Conservation (phyloP, 768 basidiomycete genomes). For the Termitomyces sp. region DNA sequence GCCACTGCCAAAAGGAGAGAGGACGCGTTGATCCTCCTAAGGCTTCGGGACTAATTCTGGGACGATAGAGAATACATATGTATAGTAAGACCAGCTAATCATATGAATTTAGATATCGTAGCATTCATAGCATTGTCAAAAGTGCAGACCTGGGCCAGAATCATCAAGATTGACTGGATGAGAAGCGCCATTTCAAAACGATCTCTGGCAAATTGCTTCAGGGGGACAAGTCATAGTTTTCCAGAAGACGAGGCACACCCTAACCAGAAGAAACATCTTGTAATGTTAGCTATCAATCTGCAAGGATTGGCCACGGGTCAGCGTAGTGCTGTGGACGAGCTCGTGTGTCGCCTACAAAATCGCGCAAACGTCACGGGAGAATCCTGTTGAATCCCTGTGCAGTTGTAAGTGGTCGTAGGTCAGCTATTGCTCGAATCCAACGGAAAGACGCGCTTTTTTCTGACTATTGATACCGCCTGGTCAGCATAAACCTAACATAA, state of each 20-base stretch:
- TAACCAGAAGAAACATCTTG: conserved; percentile 89
- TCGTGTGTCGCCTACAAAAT: conserved; percentile 52
- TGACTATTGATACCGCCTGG: conserved; percentile 77
- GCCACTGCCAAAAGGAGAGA: conserved; percentile 85
- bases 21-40: conserved; percentile 60
- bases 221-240: not conserved
- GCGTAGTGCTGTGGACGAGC: not conserved
- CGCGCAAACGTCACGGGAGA: conserved; percentile 83
- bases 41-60: conserved; percentile 55
- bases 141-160: conserved; percentile 65
- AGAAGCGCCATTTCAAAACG: conserved; percentile 75
- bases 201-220: conserved; percentile 30
- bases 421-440: not conserved
- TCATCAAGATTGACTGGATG: conserved; percentile 84
- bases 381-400: conserved; percentile 75
- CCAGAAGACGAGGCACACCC: conserved; percentile 36
- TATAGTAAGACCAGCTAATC: conserved; percentile 71
- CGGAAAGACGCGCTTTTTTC: conserved; percentile 52
- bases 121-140: not conserved
- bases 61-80: conserved; percentile 75
- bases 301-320: conserved; percentile 4
- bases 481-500: conserved; percentile 66
- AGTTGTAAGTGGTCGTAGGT: conserved; percentile 1
- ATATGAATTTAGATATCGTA: conserved; percentile 12
- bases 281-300: conserved; percentile 81